These are phyloP conservation scores for Beta vulgaris DNA, from an alignment of 148 eudicot genomes.

Conservation along the genomic window DNA sequence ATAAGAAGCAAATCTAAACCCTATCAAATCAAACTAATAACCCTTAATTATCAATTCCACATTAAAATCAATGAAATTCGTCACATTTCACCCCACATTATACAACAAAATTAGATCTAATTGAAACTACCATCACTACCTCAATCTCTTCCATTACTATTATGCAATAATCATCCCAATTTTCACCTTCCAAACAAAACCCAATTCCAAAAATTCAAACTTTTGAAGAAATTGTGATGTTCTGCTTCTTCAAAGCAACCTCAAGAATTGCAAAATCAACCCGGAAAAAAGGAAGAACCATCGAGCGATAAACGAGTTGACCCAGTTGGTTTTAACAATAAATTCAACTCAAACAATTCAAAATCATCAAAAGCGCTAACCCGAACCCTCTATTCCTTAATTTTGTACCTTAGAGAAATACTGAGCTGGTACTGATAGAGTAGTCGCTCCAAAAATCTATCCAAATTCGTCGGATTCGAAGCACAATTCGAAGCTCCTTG, in stretches of 20 bases:
- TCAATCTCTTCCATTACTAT: slow-evolving; percentile 13
- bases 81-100: slow-evolving; percentile 2
- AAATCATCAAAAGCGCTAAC: too few species aligned
- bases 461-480: slow-evolving; percentile 54
- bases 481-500: too few species aligned
- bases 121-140: too few species aligned
- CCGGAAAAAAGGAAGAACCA: slow-evolving; percentile 22
- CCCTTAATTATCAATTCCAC: not conserved
- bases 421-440: slow-evolving; percentile 67
- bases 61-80: not conserved
- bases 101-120: not conserved
- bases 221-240: slow-evolving; percentile 38
- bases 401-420: slow-evolving; percentile 57
- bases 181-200: slow-evolving; percentile 8
- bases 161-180: slow-evolving; percentile 13
- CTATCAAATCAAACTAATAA: not conserved
- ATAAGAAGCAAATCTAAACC: not conserved
- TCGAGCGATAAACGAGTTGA: slow-evolving; percentile 51
- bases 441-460: slow-evolving; percentile 81
- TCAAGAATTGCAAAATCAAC: slow-evolving; percentile 25
- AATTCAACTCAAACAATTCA: not conserved
- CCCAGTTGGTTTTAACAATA: slow-evolving; percentile 66
- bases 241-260: slow-evolving; percentile 40
- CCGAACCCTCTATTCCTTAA: too few species aligned
- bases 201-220: slow-evolving; percentile 14